Evolutionary conservation across 805 yeast species (phyloP).

Genomic region (Candida stauntonica): DNA sequence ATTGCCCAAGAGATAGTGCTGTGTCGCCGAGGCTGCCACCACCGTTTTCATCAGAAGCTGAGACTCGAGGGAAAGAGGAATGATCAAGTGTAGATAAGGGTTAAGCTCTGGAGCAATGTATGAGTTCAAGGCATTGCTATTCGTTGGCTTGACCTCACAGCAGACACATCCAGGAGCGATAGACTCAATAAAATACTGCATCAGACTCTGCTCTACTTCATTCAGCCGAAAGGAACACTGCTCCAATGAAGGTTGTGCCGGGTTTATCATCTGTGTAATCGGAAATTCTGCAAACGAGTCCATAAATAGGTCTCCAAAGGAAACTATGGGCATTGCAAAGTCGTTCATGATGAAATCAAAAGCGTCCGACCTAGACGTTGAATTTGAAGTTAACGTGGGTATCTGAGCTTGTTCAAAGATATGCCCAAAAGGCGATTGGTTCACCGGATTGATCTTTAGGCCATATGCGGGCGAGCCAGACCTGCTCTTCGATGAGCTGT

Average conservation of each 20-base stretch:
- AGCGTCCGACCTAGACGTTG: constrained; percentile 9
- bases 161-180: constrained; percentile 39
- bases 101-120: constrained; percentile 28
- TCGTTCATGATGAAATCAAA: constrained; percentile 18
- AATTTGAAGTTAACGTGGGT: constrained; percentile 12
- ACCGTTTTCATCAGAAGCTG: constrained; percentile 32
- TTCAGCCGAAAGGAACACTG: constrained; percentile 13
- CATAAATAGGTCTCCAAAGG: constrained; percentile 20
- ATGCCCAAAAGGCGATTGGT: constrained; percentile 4
- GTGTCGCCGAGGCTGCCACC: constrained; percentile 35
- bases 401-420: constrained; percentile 18
- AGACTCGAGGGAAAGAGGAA: constrained; percentile 34
- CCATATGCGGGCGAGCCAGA: too few relatives aligned
- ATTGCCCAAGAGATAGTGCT: constrained; percentile 30
- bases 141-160: constrained; percentile 26
- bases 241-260: constrained; percentile 14
- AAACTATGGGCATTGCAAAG: constrained; percentile 8
- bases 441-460: constrained; percentile 5
- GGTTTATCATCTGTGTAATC: constrained; percentile 14
- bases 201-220: constrained; percentile 18
- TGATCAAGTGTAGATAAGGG: constrained; percentile 36
- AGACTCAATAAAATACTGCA: constrained; percentile 31
- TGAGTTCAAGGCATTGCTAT: constrained; percentile 13
- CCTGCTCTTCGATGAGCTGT: too few relatives aligned
- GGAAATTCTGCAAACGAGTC: constrained; percentile 23